Percentiles rank a stretch among this genome's conserved stretches.
Conservation (phyloP, 495 filamentous ascomycete species). For the Penicillium desertorum region DNA sequence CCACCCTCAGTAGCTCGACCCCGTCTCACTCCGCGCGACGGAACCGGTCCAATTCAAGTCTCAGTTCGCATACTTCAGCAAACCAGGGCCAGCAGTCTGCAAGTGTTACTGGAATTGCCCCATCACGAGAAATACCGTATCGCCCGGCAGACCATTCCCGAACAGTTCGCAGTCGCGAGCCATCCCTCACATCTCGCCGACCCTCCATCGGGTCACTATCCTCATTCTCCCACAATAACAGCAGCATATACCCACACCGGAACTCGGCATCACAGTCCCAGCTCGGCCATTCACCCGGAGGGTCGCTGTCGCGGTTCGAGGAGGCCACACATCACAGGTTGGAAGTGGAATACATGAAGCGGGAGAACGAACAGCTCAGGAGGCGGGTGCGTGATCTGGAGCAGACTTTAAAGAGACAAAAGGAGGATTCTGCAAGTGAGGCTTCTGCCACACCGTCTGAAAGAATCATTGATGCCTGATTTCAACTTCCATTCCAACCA, state of each 20-base stretch:
- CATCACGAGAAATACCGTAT: slow-evolving; percentile 41
- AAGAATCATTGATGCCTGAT: slow-evolving; percentile 4
- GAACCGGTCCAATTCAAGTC: slow-evolving; percentile 63
- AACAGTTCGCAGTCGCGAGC: slow-evolving; percentile 38
- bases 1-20: slow-evolving; percentile 49
- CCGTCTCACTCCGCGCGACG: slow-evolving; percentile 59
- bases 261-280: slow-evolving; percentile 33
- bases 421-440: slow-evolving; percentile 6
- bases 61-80: slow-evolving; percentile 53
- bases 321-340: slow-evolving; percentile 65
- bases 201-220: slow-evolving; percentile 40
- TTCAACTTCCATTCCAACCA: not conserved
- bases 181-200: slow-evolving; percentile 46
- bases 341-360: slow-evolving; percentile 71
- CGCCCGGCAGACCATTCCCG: slow-evolving; percentile 30
- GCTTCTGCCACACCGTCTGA: not conserved
- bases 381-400: slow-evolving; percentile 75
- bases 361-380: slow-evolving; percentile 78
- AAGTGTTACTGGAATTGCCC: slow-evolving; percentile 50
- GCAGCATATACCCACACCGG: slow-evolving; percentile 34
- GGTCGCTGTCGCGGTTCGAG: slow-evolving; percentile 55
- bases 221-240: slow-evolving; percentile 32
- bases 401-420: slow-evolving; percentile 33
- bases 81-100: slow-evolving; percentile 45
- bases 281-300: slow-evolving; percentile 26